Conservation (phyloP, 495 filamentous ascomycete genomes). For the Pseudomonodictys pantanalensis region DNA sequence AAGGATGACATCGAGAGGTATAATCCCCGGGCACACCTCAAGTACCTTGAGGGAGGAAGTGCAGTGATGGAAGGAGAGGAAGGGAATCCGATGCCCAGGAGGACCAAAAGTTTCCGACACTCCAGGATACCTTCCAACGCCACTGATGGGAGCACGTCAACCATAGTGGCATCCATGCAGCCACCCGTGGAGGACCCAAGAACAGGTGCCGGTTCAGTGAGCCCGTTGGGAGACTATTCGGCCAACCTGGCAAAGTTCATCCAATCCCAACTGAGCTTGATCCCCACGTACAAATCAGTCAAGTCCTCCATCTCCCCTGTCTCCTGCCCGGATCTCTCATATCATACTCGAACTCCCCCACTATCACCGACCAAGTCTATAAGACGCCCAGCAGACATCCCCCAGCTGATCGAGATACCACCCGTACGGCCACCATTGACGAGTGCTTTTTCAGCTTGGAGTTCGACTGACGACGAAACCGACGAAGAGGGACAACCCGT, state of each 20-base stretch:
- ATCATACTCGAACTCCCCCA: slow-evolving; percentile 4
- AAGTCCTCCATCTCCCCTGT: neutral
- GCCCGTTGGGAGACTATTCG: slow-evolving; percentile 19
- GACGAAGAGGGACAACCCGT: slow-evolving; percentile 14
- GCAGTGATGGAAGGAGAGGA: neutral
- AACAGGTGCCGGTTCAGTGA: neutral
- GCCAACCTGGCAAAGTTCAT: slow-evolving; percentile 27
- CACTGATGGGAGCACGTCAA: slow-evolving; percentile 16
- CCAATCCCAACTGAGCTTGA: slow-evolving; percentile 17
- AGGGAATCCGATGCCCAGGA: neutral
- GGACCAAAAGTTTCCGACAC: neutral
- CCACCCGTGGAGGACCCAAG: neutral
- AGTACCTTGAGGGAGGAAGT: slow-evolving; percentile 4
- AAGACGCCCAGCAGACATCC: neutral
- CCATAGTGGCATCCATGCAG: slow-evolving; percentile 1
- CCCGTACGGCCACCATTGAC: slow-evolving; percentile 20
- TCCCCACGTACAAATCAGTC: slow-evolving; percentile 13
- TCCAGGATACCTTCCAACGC: slow-evolving; percentile 8
- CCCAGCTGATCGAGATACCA: slow-evolving; percentile 14
- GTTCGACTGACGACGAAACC: slow-evolving; percentile 26
- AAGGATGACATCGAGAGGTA: neutral
- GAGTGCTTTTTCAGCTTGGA: slow-evolving; percentile 29
- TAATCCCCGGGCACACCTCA: slow-evolving; percentile 11
- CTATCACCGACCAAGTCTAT: slow-evolving; percentile 8
- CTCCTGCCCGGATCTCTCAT: slow-evolving; percentile 21